phyloP scores from a whole-genome alignment of 1,284 basidiomycete species.

The Ceratobasidium sp. region DNA sequence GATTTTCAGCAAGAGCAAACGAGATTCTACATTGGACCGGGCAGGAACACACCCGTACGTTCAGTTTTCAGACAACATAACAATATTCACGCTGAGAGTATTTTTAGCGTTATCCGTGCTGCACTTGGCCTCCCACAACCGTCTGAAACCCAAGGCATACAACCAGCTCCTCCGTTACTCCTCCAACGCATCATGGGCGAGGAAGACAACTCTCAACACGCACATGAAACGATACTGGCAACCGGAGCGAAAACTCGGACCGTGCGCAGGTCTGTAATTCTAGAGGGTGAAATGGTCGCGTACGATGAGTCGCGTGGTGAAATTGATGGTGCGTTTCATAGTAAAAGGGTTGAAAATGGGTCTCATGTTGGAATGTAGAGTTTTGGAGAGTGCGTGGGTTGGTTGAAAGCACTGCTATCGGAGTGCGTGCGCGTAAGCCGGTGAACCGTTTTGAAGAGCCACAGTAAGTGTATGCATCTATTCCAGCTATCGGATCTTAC shows the following conservation, averaged over 20 bases:
- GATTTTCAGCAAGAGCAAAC: conserved; percentile 86
- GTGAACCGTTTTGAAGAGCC: conserved; percentile 2
- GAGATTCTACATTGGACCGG: conserved; percentile 81
- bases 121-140: conserved; percentile 63
- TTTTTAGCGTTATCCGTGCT: conserved; percentile 68
- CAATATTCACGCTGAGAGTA: background rate
- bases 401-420: conserved; percentile 65
- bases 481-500: background rate
- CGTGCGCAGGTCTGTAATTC: conserved; percentile 65
- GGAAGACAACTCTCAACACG: background rate
- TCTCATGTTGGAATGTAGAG: conserved; percentile 57
- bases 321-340: conserved; percentile 65
- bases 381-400: conserved; percentile 75
- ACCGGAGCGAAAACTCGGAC: background rate
- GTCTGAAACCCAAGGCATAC: conserved; percentile 12
- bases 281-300: conserved; percentile 91
- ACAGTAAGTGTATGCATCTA: background rate
- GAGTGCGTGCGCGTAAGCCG: conserved; percentile 54
- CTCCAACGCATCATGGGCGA: background rate
- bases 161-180: background rate
- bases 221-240: conserved; percentile 4
- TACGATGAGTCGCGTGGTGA: conserved; percentile 66
- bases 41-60: conserved; percentile 71
- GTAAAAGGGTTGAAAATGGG: background rate
- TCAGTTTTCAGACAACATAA: conserved; percentile 39